Conservation (phyloP, 2,329 filamentous ascomycete species). For the Aspergillus terreus region DNA sequence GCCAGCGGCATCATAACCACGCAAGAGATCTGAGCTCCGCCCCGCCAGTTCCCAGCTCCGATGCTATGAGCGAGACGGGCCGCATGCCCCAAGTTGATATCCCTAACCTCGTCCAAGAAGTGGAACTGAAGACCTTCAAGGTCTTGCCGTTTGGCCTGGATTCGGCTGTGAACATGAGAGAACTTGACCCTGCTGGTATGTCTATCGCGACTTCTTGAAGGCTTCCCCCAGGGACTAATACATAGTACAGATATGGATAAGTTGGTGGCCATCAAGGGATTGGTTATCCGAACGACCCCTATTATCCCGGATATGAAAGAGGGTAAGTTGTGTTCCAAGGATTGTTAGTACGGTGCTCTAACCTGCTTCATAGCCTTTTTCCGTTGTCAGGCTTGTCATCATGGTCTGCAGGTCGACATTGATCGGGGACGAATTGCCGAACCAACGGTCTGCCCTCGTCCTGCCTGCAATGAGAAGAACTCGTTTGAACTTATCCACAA, state of each 20-base stretch:
- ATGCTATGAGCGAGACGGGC: slow-evolving; percentile 52
- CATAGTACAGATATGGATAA: slow-evolving; percentile 76
- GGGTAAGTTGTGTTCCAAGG: slow-evolving; percentile 34
- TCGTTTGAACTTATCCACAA: slow-evolving; percentile 99
- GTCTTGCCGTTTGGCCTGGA: slow-evolving; percentile 88
- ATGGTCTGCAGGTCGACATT: slow-evolving; percentile 84
- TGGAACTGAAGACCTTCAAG: slow-evolving; percentile 75
- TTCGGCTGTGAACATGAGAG: slow-evolving; percentile 81
- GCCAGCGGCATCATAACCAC: slow-evolving; percentile 45
- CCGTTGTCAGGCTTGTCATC: slow-evolving; percentile 88
- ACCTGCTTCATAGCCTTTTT: slow-evolving; percentile 68
- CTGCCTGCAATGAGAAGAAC: slow-evolving; percentile 77
- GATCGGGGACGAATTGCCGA: slow-evolving; percentile 96
- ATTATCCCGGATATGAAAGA: slow-evolving; percentile 99
- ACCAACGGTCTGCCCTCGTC: slow-evolving; percentile 82
- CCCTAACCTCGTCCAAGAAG: slow-evolving; percentile 71
- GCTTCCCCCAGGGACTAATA: slow-evolving; percentile 19
- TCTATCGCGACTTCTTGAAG: not conserved
- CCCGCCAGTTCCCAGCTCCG: slow-evolving; percentile 75
- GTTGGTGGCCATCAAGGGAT: slow-evolving; percentile 87
- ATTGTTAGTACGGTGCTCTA: not conserved
- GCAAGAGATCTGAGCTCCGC: slow-evolving; percentile 64
- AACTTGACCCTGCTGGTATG: slow-evolving; percentile 80
- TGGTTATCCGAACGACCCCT: slow-evolving; percentile 92
- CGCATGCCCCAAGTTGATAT: slow-evolving; percentile 43